Evolutionary conservation across 495 filamentous ascomycete species (phyloP).

Genomic region (Parathielavia hyrcaniae): DNA sequence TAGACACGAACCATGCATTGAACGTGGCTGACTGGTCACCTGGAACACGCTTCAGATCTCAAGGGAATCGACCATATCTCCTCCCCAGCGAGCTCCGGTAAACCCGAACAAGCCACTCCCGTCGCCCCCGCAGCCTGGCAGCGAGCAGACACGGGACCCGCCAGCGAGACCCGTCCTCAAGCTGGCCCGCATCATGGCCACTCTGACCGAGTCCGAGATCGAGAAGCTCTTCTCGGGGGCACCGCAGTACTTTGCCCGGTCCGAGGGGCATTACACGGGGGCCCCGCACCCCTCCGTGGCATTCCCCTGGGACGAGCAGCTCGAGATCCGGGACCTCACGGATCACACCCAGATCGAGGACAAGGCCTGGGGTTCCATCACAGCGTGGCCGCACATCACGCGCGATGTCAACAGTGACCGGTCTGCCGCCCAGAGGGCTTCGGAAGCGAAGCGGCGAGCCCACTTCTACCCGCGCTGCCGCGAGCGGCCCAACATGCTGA

Average conservation of each 20-base stretch:
- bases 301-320: constrained; percentile 63
- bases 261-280: constrained; percentile 47
- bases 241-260: constrained; percentile 62
- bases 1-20: neutral
- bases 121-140: constrained; percentile 44
- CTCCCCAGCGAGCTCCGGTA: constrained; percentile 34
- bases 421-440: constrained; percentile 29
- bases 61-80: constrained; percentile 17
- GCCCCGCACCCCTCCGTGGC: constrained; percentile 58
- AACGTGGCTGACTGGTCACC: constrained; percentile 22
- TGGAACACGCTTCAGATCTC: constrained; percentile 20
- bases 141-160: constrained; percentile 37
- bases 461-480: constrained; percentile 54
- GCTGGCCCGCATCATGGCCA: constrained; percentile 49
- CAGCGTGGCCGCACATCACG: constrained; percentile 47
- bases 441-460: constrained; percentile 42
- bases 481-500: constrained; percentile 68
- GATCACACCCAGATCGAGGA: constrained; percentile 55
- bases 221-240: constrained; percentile 71
- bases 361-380: constrained; percentile 49
- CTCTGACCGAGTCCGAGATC: constrained; percentile 55
- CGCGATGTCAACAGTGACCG: constrained; percentile 39
- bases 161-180: constrained; percentile 40
- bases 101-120: constrained; percentile 50
- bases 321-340: constrained; percentile 55